Base-by-base conservation (phyloP, 2,329 filamentous ascomycete genomes). In the Colletotrichum sp. region DNA sequence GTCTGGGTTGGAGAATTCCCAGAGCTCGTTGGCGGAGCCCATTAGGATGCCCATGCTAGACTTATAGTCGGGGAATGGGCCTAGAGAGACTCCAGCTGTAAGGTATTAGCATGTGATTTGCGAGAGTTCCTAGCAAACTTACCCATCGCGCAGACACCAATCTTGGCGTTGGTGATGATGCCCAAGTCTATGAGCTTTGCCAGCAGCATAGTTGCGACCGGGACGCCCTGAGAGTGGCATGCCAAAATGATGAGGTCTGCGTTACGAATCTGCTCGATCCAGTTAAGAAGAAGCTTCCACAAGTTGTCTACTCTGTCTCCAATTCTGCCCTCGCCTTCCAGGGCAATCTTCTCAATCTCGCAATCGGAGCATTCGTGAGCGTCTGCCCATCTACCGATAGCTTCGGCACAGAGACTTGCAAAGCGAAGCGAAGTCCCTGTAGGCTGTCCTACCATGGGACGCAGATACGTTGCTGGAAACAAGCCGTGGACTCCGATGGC, bases 371-470 rank as follows among this genome's bases (percentile, higher is more conserved):
- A 95, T 1, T 94, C 93, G 78, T 95, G 92, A 15, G 88, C 88
- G 69, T 95, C 92, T 0, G 95, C 92, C 95, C 96, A 99, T 76
- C 93, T 90, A 74, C 93, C 91, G 80, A 99, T 96, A 2, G 95
- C 94, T 52, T 95, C 92, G 8, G 96, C 96, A 21, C 94, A 95
- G 81, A 96, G 93, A 78, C 95, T 96, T 12, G 96, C 95, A 82
- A 99, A 99, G 55, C 96, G 93, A 72, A 99, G 92, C 0, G 96
- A 99, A 1, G 97, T 99, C 8, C 97, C 97, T 1, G 96, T 99
- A 0, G 97, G 97, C 80, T 98, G 96, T 0, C 97, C 97, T 18
- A 99, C 93, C 79, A 99, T 94, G 24, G 94, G 94, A n/a, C 97
- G 93, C 44, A 99, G 89, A 57, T 98, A 91, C 0, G 94, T 92